Evolutionary conservation across 2,329 filamentous ascomycete genomes (phyloP), one percentile per base, ranked within the genome.

Genomic region (Scedosporium minutisporum): DNA sequence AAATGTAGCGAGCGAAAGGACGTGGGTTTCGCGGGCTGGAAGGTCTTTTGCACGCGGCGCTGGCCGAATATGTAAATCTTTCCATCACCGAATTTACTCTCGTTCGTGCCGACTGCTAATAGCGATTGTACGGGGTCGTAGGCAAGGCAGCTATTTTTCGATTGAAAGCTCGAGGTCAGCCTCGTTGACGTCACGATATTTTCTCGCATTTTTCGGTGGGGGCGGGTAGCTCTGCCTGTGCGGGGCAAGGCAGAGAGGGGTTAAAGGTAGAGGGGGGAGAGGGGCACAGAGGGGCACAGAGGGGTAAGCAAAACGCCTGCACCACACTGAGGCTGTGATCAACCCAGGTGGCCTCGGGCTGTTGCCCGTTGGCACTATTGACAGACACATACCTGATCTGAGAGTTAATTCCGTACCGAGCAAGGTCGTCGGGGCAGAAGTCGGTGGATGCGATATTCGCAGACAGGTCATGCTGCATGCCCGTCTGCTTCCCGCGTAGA

Each of bases 111-210:
- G 66, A 97, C 85, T 51, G 95, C 95, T 60, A 99, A 82, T 63
- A 99, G 86, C 29, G 93, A 96, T 73, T 99, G 95, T 12, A 97
- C 83, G 1, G 95, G 93, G 67, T 97, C 93, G 77, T 96, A 97
- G 65, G 92, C 89, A 66, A 97, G 78, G 66, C 89, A 89, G 69
- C 90, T 91, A 69, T 58, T 23, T 58, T 58, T n/a, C 53, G 14
- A 27, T 57, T n/a, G 51, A 16, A 29, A n/a, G 4, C 21, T n/a
- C 14, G 10, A 2, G 44, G 42, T 61, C 33, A 61, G 42, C 33
- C 59, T 61, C 59, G 59, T 61, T 61, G 59, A 61, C 59, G 59
- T 61, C 59, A 61, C 25, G 21, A 14, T 33, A 12, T 25, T 51
- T 38, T 27, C 18, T n/a, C 16, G 12, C 42, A 1, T 48, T n/a